Evolutionary conservation across 352 stramenopile species (phyloP).

Genomic region (Phytophthora citrophthora): DNA sequence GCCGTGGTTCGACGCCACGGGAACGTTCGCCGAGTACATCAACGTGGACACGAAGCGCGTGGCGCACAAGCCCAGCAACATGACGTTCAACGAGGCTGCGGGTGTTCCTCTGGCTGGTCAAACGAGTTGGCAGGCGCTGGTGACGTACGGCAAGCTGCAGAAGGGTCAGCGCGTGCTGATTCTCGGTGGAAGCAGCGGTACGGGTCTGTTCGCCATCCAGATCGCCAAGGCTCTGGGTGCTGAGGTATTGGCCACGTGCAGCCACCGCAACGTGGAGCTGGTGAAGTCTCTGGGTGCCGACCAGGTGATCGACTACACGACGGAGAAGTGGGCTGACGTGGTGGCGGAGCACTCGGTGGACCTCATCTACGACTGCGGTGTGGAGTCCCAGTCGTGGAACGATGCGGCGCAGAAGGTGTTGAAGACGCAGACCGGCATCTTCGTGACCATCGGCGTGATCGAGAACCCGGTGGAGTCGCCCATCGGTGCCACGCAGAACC

Average conservation of each 20-base stretch:
- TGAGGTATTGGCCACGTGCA: constrained; percentile 42
- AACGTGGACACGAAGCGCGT: constrained; percentile 31
- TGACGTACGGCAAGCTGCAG: constrained; percentile 37
- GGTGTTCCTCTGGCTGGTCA: constrained; percentile 31
- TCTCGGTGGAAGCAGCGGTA: constrained; percentile 53
- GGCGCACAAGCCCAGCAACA: constrained; percentile 44
- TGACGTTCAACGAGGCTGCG: constrained; percentile 47
- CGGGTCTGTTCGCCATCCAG: constrained; percentile 62
- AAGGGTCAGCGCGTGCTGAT: constrained; percentile 48
- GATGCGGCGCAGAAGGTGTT: constrained; percentile 41
- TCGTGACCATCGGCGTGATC: constrained; percentile 44
- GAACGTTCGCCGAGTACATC: constrained; percentile 51
- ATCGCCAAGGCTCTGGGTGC: constrained; percentile 56
- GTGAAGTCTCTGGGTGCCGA: constrained; percentile 58
- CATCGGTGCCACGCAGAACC: constrained; percentile 48
- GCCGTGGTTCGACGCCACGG: neutral
- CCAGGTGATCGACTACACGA: constrained; percentile 60
- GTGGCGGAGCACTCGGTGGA: constrained; percentile 38
- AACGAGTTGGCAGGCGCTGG: constrained; percentile 43
- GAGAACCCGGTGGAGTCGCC: constrained; percentile 57
- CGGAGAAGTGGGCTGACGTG: constrained; percentile 48
- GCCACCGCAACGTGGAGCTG: constrained; percentile 45
- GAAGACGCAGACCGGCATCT: constrained; percentile 41
- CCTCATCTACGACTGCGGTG: constrained; percentile 38
- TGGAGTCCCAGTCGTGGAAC: constrained; percentile 37